Evolutionary conservation across 495 filamentous ascomycete genomes (phyloP).

Genomic region (Talaromyces adpressus): DNA sequence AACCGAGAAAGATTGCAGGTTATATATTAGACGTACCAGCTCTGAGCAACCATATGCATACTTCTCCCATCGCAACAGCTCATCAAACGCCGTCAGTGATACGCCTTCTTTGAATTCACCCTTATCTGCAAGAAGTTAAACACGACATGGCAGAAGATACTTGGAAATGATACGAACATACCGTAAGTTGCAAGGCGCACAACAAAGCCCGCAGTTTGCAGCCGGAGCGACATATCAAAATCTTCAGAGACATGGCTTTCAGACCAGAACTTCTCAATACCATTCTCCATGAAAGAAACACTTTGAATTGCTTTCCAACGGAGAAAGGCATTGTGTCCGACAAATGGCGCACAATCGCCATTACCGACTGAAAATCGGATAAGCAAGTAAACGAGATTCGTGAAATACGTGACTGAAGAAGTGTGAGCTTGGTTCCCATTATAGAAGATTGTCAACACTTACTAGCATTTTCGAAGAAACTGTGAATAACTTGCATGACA

Average conservation of each 20-base stretch:
- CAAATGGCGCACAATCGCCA: slow-evolving; percentile 44
- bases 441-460: not conserved
- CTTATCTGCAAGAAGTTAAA: slow-evolving; percentile 12
- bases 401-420: slow-evolving; percentile 32
- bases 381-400: slow-evolving; percentile 33
- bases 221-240: slow-evolving; percentile 35
- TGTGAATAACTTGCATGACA: slow-evolving; percentile 39
- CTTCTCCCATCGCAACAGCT: slow-evolving; percentile 39
- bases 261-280: slow-evolving; percentile 34
- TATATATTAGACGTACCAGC: slow-evolving; percentile 8
- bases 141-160: not conserved
- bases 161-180: not conserved
- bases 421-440: not conserved
- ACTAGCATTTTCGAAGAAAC: slow-evolving; percentile 35
- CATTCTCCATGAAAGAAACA: slow-evolving; percentile 17
- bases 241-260: slow-evolving; percentile 36
- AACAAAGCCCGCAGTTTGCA: slow-evolving; percentile 30
- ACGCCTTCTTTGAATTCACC: slow-evolving; percentile 41
- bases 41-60: slow-evolving; percentile 19
- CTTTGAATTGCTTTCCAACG: slow-evolving; percentile 55
- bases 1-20: not conserved
- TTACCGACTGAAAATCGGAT: slow-evolving; percentile 30
- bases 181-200: slow-evolving; percentile 33
- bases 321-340: slow-evolving; percentile 73
- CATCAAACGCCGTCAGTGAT: slow-evolving; percentile 39